phyloP scores from a whole-genome alignment of 2,329 filamentous ascomycete genomes.

The Dryadomyces quercus-mongolicae region DNA sequence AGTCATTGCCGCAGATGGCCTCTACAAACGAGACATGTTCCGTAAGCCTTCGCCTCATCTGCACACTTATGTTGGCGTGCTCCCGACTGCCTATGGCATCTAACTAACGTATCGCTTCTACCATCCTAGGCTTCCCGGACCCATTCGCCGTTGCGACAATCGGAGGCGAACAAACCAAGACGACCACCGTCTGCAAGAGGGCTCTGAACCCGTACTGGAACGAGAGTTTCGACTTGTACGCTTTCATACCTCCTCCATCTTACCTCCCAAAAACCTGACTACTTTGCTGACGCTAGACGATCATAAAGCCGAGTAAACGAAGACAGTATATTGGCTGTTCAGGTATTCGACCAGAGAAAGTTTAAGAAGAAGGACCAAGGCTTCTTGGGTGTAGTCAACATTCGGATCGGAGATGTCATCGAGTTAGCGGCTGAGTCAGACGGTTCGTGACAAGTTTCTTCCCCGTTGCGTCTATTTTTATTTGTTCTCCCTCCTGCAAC shows the following conservation, averaged over 20 bases:
- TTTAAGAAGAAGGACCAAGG: slow-evolving; percentile 99
- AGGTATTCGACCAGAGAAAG: slow-evolving; percentile 99
- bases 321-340: slow-evolving; percentile 91
- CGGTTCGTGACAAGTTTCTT: slow-evolving; percentile 40
- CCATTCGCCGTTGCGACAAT: slow-evolving; percentile 96
- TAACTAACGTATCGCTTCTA: not conserved
- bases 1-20: slow-evolving; percentile 97
- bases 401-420: slow-evolving; percentile 87
- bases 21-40: slow-evolving; percentile 99
- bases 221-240: slow-evolving; percentile 93
- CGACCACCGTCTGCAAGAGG: slow-evolving; percentile 93
- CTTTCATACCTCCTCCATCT: slow-evolving; percentile 8
- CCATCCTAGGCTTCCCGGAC: slow-evolving; percentile 71
- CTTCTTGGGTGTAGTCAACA: slow-evolving; percentile 94
- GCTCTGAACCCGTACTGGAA: slow-evolving; percentile 99
- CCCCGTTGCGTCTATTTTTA: not conserved
- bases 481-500: slow-evolving; percentile 4
- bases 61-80: too few species aligned
- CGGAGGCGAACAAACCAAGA: slow-evolving; percentile 95
- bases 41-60: slow-evolving; percentile 47
- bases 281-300: not conserved
- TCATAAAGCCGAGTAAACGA: slow-evolving; percentile 67
- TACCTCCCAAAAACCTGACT: not conserved
- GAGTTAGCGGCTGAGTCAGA: slow-evolving; percentile 82
- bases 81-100: too few species aligned